Evolutionary conservation across 2,329 filamentous ascomycete species (phyloP).

Genomic region (Claviceps sp.): DNA sequence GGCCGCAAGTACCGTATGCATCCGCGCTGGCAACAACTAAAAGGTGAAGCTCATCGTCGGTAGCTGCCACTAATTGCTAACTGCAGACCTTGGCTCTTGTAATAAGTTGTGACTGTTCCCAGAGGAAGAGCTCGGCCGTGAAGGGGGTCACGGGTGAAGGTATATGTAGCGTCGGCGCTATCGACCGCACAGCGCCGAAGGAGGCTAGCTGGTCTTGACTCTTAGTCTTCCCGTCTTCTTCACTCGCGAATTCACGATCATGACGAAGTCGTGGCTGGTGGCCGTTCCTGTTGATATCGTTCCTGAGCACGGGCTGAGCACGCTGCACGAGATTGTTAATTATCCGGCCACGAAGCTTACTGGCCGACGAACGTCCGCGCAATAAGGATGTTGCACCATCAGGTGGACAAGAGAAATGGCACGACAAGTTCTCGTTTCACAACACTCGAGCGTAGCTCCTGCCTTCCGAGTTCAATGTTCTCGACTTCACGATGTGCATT

Average conservation of each 20-base stretch:
- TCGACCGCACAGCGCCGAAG: neutral
- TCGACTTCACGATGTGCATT: neutral
- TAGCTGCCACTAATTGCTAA: too few relatives aligned
- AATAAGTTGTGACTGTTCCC: too few relatives aligned
- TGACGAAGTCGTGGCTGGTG: slow-evolving; percentile 1
- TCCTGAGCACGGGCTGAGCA: neutral
- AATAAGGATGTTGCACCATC: neutral
- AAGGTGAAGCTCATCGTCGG: too few relatives aligned
- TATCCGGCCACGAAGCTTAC: neutral
- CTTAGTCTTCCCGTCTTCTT: neutral
- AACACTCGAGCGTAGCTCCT: neutral
- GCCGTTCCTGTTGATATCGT: neutral
- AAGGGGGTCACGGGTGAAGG: neutral
- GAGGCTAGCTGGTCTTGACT: neutral
- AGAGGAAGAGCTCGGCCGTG: neutral
- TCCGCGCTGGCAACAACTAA: neutral
- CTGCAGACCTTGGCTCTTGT: too few relatives aligned
- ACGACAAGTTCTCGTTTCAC: slow-evolving; percentile 1
- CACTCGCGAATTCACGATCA: neutral
- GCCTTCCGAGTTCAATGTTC: neutral
- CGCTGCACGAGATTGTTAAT: neutral
- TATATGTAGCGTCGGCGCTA: neutral
- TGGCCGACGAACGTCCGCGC: neutral
- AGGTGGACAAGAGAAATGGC: slow-evolving; percentile 3
- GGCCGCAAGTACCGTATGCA: neutral